Conservation (phyloP, 192 early-diverging fungal species). For the Podila clonocystis region DNA sequence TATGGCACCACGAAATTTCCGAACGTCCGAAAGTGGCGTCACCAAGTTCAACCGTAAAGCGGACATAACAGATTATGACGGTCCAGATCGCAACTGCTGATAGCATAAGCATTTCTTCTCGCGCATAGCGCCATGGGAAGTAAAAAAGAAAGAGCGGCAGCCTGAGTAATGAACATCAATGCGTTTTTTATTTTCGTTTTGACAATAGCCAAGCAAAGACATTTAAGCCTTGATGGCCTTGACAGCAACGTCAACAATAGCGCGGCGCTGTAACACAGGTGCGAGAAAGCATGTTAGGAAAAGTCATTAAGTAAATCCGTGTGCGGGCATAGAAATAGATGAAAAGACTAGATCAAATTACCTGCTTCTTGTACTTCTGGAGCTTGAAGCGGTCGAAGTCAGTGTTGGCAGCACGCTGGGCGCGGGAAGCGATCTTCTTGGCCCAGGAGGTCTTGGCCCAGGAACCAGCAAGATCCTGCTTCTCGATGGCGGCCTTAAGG, state of each 20-base stretch:
- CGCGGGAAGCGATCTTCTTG: constrained; percentile 92
- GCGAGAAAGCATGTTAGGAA: neutral
- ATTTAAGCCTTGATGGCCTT: constrained; percentile 51
- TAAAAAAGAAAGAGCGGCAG: too few species aligned
- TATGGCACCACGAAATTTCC: too few species aligned
- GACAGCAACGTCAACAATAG: constrained; percentile 52
- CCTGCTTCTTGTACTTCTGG: constrained; percentile 92
- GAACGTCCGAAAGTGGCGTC: too few species aligned
- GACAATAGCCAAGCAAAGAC: constrained; percentile 16
- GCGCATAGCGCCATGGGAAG: too few species aligned
- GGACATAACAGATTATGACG: too few species aligned
- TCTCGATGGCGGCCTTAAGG: constrained; percentile 84
- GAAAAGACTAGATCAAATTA: constrained; percentile 45
- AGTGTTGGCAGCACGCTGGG: constrained; percentile 76
- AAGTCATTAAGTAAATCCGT: neutral
- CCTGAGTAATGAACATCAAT: constrained; percentile 14
- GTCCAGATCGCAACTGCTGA: too few species aligned
- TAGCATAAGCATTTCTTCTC: too few species aligned
- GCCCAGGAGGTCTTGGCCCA: constrained; percentile 96
- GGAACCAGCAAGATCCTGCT: constrained; percentile 80
- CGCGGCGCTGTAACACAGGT: constrained; percentile 30
- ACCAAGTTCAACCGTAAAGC: too few species aligned
- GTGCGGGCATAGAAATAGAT: neutral
- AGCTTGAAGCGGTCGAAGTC: constrained; percentile 99
- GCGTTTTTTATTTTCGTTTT: constrained; percentile 30